Conservation (phyloP, 2,329 filamentous ascomycete genomes). For the Diaporthe velutina region DNA sequence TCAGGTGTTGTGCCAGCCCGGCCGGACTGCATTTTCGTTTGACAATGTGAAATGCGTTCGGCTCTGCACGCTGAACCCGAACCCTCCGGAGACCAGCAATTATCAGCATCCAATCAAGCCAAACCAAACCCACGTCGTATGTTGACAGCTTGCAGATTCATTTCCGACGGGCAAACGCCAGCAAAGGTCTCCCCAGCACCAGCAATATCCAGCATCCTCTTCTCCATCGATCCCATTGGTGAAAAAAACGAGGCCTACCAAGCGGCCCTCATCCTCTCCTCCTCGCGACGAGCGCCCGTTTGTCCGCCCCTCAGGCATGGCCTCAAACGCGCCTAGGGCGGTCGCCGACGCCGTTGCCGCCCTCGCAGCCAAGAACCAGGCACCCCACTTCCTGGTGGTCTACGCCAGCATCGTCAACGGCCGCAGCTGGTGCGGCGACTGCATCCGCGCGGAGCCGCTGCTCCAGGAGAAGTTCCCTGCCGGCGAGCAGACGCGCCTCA, state of each 20-base stretch:
- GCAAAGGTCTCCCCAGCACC: not conserved
- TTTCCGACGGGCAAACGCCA: not conserved
- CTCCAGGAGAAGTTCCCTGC: slow-evolving; percentile 43
- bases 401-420: slow-evolving; percentile 44
- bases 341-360: slow-evolving; percentile 30
- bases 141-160: slow-evolving; percentile 12
- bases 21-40: too few species aligned
- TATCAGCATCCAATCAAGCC: not conserved
- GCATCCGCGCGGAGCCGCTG: slow-evolving; percentile 44
- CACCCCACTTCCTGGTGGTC: slow-evolving; percentile 43
- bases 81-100: slow-evolving; percentile 5
- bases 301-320: not conserved
- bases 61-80: not conserved
- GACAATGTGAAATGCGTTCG: not conserved
- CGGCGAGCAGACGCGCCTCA: slow-evolving; percentile 31
- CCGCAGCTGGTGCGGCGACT: slow-evolving; percentile 46
- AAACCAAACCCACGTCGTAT: not conserved
- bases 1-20: too few species aligned
- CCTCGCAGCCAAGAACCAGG: slow-evolving; percentile 35
- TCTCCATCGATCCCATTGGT: not conserved
- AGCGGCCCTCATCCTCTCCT: too few species aligned
- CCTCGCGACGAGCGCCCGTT: too few species aligned
- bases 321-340: slow-evolving; percentile 16
- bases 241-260: not conserved
- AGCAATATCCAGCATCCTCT: too few species aligned